A percentile compares a stretch with the other conserved stretches of the same genome.
phyloP scores from a whole-genome alignment of 1,284 basidiomycete genomes.

The Hortiboletus rubellus region DNA sequence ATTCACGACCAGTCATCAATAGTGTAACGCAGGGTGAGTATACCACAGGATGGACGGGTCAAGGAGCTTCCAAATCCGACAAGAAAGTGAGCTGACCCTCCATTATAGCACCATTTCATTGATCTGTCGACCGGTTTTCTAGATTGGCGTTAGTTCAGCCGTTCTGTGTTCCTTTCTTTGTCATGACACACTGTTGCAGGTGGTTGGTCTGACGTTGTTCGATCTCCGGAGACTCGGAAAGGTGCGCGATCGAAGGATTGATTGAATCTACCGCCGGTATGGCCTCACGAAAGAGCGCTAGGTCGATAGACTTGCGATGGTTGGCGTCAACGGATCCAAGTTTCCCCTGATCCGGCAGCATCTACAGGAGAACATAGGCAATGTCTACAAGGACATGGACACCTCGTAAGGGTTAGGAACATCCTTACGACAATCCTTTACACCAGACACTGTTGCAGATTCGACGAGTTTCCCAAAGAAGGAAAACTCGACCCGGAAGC shows the following conservation, averaged over 20 bases:
- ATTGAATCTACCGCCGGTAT: background rate
- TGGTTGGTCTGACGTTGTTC: conserved; percentile 88
- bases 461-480: conserved; percentile 77
- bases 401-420: conserved; percentile 52
- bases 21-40: conserved; percentile 68
- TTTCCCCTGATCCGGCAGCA: conserved; percentile 84
- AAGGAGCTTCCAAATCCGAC: conserved; percentile 90
- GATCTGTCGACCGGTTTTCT: conserved; percentile 5
- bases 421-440: background rate
- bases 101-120: background rate
- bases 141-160: conserved; percentile 63
- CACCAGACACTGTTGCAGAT: conserved; percentile 44
- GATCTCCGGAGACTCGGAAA: conserved; percentile 86
- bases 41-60: conserved; percentile 90
- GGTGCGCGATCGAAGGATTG: conserved; percentile 41
- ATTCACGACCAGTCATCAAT: background rate
- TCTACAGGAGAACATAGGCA: conserved; percentile 79
- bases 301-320: conserved; percentile 78
- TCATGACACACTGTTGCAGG: conserved; percentile 45
- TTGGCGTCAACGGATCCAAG: conserved; percentile 80
- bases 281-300: conserved; percentile 25
- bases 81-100: conserved; percentile 66
- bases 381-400: conserved; percentile 86
- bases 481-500: conserved; percentile 74
- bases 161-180: background rate